A percentile compares a stretch with the other conserved stretches of the same genome.
phyloP scores from a whole-genome alignment of 768 basidiomycete species.

The Filobasidium floriforme region DNA sequence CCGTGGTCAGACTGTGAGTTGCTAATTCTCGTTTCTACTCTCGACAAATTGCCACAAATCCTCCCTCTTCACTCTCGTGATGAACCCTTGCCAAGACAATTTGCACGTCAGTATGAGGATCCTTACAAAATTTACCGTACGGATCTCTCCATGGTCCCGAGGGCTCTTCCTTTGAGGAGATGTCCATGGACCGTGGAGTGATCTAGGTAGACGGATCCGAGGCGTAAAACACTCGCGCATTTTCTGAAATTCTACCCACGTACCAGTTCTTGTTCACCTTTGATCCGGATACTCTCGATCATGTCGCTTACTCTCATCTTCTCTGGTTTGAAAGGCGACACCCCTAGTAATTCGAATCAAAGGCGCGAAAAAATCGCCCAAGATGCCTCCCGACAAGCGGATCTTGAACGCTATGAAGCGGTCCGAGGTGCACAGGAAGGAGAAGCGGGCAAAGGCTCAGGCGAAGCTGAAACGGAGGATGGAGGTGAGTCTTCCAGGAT shows the following conservation, averaged over 20 bases:
- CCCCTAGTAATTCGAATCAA: too few species aligned
- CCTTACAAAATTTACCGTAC: background rate
- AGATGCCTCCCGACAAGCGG: constrained; percentile 34
- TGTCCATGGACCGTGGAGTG: too few species aligned
- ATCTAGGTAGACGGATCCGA: background rate
- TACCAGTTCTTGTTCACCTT: background rate
- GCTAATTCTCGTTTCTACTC: background rate
- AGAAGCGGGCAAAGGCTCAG: constrained; percentile 69
- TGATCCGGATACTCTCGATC: background rate
- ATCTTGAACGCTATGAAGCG: constrained; percentile 86
- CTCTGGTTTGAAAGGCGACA: too few species aligned
- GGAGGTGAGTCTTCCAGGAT: constrained; percentile 52
- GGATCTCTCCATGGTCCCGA: too few species aligned
- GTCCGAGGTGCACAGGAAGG: constrained; percentile 65
- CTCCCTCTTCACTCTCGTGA: background rate
- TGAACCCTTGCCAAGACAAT: constrained; percentile 16
- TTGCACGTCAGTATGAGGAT: constrained; percentile 18
- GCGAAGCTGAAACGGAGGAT: constrained; percentile 73
- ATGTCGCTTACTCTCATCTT: background rate
- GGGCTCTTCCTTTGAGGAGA: too few species aligned
- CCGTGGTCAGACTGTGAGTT: background rate
- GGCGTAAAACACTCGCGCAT: constrained; percentile 9
- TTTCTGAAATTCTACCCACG: constrained; percentile 4
- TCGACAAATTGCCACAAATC: background rate
- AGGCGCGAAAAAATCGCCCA: constrained; percentile 12